Conservation (phyloP, 768 basidiomycete genomes). For the Boletus insuetus region DNA sequence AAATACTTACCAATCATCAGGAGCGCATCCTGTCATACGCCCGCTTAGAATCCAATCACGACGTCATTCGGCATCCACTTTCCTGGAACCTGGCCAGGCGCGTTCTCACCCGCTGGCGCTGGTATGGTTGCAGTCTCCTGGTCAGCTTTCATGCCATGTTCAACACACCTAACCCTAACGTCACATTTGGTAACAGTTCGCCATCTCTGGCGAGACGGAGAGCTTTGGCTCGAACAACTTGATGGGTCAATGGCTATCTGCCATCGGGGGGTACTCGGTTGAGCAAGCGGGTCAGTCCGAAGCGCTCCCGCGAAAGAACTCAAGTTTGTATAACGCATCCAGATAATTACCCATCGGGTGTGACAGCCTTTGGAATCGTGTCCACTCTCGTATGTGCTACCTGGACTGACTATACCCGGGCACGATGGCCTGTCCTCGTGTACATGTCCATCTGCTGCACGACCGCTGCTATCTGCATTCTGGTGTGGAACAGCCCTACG, state of each 20-base stretch:
- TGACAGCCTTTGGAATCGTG: conserved; percentile 61
- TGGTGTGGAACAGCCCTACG: conserved; percentile 58
- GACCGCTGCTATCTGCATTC: conserved; percentile 52
- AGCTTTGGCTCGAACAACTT: conserved; percentile 68
- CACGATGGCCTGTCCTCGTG: conserved; percentile 63
- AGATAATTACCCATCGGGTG: conserved; percentile 62
- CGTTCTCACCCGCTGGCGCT: conserved; percentile 59
- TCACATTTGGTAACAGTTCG: conserved; percentile 44
- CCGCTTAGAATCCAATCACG: conserved; percentile 43
- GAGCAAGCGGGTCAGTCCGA: conserved; percentile 51
- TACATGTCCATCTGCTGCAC: conserved; percentile 59
- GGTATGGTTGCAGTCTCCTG: conserved; percentile 65
- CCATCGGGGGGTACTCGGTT: conserved; percentile 58
- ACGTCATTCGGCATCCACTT: conserved; percentile 41
- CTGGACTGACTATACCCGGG: conserved; percentile 58
- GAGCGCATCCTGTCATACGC: conserved; percentile 51
- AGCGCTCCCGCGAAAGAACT: not conserved
- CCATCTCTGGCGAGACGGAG: conserved; percentile 64
- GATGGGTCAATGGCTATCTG: conserved; percentile 71
- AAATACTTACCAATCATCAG: conserved; percentile 31
- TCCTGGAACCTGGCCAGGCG: conserved; percentile 47
- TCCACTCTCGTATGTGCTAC: conserved; percentile 62
- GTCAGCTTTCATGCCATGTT: conserved; percentile 34
- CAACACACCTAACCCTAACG: not conserved
- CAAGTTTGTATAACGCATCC: conserved; percentile 9